Conservation (phyloP, 495 filamentous ascomycete genomes). For the Pseudevernia furfuracea region DNA sequence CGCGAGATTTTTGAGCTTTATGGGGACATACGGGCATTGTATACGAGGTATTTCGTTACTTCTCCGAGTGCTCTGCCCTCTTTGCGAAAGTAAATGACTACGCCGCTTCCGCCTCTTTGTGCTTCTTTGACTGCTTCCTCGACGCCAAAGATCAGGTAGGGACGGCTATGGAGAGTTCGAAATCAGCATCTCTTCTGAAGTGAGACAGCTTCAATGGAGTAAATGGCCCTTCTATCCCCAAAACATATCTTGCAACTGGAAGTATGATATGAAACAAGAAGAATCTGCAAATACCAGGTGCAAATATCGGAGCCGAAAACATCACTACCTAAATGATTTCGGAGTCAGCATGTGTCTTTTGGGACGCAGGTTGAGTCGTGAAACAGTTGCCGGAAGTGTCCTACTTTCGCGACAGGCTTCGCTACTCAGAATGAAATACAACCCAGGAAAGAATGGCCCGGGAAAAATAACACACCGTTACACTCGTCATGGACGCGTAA, state of each 20-base stretch:
- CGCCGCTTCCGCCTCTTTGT: slow-evolving; percentile 86
- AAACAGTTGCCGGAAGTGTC: neutral
- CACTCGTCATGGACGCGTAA: slow-evolving; percentile 90
- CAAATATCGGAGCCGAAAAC: slow-evolving; percentile 99
- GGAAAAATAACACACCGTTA: no score
- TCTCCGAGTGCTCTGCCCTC: slow-evolving; percentile 88
- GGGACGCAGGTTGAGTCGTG: no score
- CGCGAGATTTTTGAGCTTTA: neutral
- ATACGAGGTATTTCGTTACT: slow-evolving; percentile 94
- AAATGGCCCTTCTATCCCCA: neutral
- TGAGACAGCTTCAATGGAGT: neutral
- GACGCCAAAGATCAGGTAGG: slow-evolving; percentile 94
- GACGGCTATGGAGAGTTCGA: slow-evolving; percentile 38
- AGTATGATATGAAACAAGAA: neutral
- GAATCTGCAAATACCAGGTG: slow-evolving; percentile 50
- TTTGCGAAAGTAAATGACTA: slow-evolving; percentile 99
- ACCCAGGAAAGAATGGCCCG: no score
- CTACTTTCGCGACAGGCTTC: neutral
- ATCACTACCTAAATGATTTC: slow-evolving; percentile 54
- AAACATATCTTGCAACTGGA: slow-evolving; percentile 2
- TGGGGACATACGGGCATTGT: slow-evolving; percentile 73
- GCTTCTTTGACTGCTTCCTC: slow-evolving; percentile 95
- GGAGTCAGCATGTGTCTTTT: slow-evolving; percentile 45
- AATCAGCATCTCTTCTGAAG: neutral
- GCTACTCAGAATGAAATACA: neutral